Evolutionary conservation across 192 early-diverging fungal genomes (phyloP).

Genomic region (Glomus cerebriforme): DNA sequence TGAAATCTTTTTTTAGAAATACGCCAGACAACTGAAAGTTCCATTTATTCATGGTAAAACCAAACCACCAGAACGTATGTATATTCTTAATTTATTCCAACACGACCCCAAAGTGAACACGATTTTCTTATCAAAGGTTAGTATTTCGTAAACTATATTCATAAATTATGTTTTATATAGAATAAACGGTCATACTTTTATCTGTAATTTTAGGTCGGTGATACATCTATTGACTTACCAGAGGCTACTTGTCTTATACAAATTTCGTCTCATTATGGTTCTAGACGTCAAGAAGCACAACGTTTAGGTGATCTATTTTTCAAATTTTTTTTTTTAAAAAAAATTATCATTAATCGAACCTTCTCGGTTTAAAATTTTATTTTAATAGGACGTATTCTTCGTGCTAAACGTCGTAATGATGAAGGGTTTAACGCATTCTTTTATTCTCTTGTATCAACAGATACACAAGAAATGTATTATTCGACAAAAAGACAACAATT

Average conservation of each 20-base stretch:
- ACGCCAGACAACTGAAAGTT: constrained; percentile 79
- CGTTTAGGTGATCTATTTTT: constrained; percentile 67
- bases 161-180: background rate
- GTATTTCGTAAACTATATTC: too few species aligned
- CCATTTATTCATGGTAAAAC: constrained; percentile 94
- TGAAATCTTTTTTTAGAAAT: constrained; percentile 40
- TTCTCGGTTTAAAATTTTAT: background rate
- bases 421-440: constrained; percentile 98
- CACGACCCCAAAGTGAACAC: constrained; percentile 90
- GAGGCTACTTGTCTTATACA: constrained; percentile 99
- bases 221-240: constrained; percentile 98
- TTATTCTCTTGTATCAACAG: constrained; percentile 96
- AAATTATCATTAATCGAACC: background rate
- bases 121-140: constrained; percentile 74
- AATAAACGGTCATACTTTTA: background rate
- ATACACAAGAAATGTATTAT: constrained; percentile 99
- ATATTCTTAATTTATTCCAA: constrained; percentile 92
- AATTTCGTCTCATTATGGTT: constrained; percentile 97
- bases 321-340: background rate
- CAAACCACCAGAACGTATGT: constrained; percentile 85
- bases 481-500: constrained; percentile 99
- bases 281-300: constrained; percentile 98
- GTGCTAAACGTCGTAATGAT: constrained; percentile 92
- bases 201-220: constrained; percentile 67
- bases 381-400: constrained; percentile 72